Conservation (phyloP, 371 early-diverging fungal species). For the Batrachochytrium dendrobatidis region DNA sequence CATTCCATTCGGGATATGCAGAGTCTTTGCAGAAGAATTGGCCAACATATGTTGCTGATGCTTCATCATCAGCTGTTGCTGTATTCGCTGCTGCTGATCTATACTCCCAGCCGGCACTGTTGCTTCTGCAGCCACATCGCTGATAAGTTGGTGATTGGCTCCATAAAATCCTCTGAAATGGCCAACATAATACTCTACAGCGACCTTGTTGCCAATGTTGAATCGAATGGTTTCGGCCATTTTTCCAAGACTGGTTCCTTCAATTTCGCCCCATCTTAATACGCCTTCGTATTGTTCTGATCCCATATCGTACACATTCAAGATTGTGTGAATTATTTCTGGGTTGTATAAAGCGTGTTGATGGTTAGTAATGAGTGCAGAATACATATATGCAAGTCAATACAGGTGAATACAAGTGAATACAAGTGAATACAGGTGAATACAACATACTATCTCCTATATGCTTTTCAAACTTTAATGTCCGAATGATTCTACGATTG, state of each 20-base stretch:
- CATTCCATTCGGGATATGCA: too few species aligned
- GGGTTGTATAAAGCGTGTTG: constrained; percentile 13
- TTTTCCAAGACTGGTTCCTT: constrained; percentile 32
- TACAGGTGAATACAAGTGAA: background rate
- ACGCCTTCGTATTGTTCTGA: constrained; percentile 33
- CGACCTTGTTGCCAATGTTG: constrained; percentile 30
- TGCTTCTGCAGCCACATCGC: background rate
- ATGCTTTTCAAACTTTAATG: constrained; percentile 14
- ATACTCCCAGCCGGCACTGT: too few species aligned
- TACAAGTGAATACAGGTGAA: background rate
- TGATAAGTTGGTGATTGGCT: constrained; percentile 14
- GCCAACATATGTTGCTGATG: too few species aligned
- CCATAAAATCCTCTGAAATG: constrained; percentile 30
- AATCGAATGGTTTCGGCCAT: constrained; percentile 23
- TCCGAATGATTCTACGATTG: constrained; percentile 12
- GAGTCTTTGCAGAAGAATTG: too few species aligned
- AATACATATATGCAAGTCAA: background rate
- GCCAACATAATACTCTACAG: constrained; percentile 33
- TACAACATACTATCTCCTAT: constrained; percentile 10
- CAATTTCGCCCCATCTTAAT: constrained; percentile 32
- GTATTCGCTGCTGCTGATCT: too few species aligned
- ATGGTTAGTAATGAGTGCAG: background rate
- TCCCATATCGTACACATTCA: constrained; percentile 34
- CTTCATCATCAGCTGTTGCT: too few species aligned
- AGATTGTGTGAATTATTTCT: constrained; percentile 25